Evolutionary conservation across 768 basidiomycete species (phyloP).

Genomic region (Pleurotus citrinopileatus): DNA sequence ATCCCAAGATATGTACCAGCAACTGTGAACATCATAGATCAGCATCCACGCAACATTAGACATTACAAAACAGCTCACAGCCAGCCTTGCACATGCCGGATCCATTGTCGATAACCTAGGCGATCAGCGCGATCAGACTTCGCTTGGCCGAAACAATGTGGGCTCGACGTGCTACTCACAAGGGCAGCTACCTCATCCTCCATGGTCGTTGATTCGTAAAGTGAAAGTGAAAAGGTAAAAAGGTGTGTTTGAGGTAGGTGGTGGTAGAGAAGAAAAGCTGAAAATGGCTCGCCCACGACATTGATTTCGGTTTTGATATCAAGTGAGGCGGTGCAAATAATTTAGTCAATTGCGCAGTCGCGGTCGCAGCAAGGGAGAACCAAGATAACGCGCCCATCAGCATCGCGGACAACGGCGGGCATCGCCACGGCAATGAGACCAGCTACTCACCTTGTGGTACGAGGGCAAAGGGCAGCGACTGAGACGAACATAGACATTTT

Average conservation of each 20-base stretch:
- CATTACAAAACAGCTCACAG: slow-evolving; percentile 54
- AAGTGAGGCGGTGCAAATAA: slow-evolving; percentile 6
- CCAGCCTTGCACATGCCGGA: slow-evolving; percentile 99
- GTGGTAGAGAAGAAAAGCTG: slow-evolving; percentile 9
- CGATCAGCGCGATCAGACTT: slow-evolving; percentile 1
- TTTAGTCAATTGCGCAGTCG: neutral
- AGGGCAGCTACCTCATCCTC: slow-evolving; percentile 66
- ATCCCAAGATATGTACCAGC: slow-evolving; percentile 45
- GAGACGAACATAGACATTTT: neutral
- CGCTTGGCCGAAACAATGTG: slow-evolving; percentile 1
- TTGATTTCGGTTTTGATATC: slow-evolving; percentile 6
- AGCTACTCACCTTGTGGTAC: neutral
- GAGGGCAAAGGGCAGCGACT: neutral
- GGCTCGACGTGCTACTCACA: slow-evolving; percentile 25
- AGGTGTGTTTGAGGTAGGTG: neutral
- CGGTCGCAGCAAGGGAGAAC: neutral
- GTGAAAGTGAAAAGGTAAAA: slow-evolving; percentile 1
- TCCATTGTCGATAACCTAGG: slow-evolving; percentile 85
- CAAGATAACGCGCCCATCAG: neutral
- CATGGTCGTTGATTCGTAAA: slow-evolving; percentile 31
- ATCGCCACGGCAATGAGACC: neutral
- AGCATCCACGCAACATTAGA: neutral
- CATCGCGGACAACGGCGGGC: neutral
- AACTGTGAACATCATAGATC: slow-evolving; percentile 33
- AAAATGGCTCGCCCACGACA: neutral